A percentile compares a stretch with the other conserved stretches of the same genome.
Conservation (phyloP, 2,329 filamentous ascomycete species). For the Clonostachys rosea region DNA sequence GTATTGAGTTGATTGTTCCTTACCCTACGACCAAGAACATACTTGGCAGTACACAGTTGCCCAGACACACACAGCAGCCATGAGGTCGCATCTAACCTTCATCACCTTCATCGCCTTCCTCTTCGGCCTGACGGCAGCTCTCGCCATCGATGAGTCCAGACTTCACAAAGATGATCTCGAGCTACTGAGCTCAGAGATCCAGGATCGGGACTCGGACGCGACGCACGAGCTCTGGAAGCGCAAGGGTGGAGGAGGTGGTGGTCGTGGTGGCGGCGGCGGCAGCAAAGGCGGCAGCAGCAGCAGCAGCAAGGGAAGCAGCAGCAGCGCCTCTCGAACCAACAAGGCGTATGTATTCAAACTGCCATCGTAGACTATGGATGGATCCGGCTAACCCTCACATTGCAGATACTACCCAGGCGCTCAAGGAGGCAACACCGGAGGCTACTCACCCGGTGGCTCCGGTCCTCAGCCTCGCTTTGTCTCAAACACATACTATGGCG, state of each 20-base stretch:
- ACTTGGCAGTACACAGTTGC: too few species aligned
- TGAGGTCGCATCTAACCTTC: constrained; percentile 17
- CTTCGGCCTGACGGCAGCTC: constrained; percentile 14
- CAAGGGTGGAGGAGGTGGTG: constrained; percentile 54
- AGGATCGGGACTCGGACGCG: constrained; percentile 7
- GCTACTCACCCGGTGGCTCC: constrained; percentile 50
- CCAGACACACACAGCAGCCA: constrained; percentile 4
- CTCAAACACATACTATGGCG: constrained; percentile 61
- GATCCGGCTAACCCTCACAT: background rate
- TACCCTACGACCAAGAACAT: too few species aligned
- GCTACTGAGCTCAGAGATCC: constrained; percentile 10
- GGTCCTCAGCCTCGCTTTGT: constrained; percentile 54
- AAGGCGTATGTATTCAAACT: background rate
- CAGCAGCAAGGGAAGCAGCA: constrained; percentile 8
- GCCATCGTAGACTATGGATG: constrained; percentile 4
- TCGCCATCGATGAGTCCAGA: constrained; percentile 13
- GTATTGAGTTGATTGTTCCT: too few species aligned
- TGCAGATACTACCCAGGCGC: constrained; percentile 1
- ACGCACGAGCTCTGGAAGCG: constrained; percentile 49
- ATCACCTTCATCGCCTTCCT: constrained; percentile 18
- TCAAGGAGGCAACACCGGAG: constrained; percentile 29
- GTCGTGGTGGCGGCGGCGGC: constrained; percentile 33
- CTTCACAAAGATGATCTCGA: constrained; percentile 5
- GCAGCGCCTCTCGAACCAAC: constrained; percentile 1
- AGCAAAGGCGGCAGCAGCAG: constrained; percentile 12